Percentiles rank a stretch among this genome's conserved stretches.
phyloP scores from a whole-genome alignment of 2,329 filamentous ascomycete species.

The Biscogniauxia marginata region DNA sequence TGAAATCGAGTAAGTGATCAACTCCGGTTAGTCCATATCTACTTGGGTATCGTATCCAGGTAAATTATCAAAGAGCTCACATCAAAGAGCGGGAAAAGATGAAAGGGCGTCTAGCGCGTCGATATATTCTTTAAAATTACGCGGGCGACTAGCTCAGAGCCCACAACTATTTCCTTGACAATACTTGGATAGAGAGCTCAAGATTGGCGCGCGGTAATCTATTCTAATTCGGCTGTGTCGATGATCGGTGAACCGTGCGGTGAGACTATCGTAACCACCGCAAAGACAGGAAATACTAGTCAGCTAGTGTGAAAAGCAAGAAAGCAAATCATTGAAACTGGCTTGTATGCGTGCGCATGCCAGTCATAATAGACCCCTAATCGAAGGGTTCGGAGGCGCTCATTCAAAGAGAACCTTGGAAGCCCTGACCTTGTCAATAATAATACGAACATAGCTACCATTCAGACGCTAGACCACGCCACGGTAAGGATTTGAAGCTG shows the following conservation, averaged over 20 bases:
- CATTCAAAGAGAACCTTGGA: neutral
- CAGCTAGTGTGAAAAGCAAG: neutral
- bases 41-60: too few species aligned
- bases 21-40: neutral
- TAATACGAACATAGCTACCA: too few species aligned
- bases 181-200: neutral
- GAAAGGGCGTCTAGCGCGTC: neutral
- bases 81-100: neutral
- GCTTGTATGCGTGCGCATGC: neutral
- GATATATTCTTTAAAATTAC: neutral
- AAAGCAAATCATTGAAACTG: neutral
- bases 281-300: neutral
- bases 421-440: neutral
- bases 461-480: neutral
- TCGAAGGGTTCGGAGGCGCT: neutral
- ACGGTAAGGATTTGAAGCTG: neutral
- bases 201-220: neutral
- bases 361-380: neutral
- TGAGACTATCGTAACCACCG: neutral
- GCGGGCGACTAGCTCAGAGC: neutral
- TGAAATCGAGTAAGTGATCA: neutral
- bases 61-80: too few species aligned
- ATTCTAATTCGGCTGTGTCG: neutral
- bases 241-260: neutral
- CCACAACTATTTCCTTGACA: neutral